A percentile compares a stretch with the other conserved stretches of the same genome.
phyloP scores from a whole-genome alignment of 495 filamentous ascomycete species.

The Hypoxylon rickii region DNA sequence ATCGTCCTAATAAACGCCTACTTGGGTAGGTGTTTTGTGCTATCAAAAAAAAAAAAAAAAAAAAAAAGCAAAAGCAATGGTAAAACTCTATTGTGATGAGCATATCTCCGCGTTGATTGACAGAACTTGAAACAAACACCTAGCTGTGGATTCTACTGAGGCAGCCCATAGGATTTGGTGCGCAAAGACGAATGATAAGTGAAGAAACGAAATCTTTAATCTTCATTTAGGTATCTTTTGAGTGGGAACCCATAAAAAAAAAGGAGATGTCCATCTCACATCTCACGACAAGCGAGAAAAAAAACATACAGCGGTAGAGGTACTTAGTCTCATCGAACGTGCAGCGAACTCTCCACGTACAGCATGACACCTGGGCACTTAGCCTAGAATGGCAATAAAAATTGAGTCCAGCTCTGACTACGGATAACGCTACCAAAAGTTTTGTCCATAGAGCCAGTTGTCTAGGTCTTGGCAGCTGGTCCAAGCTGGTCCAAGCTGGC shows the following conservation, averaged over 20 bases:
- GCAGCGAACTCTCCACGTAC: background rate
- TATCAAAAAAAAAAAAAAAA: too few species aligned
- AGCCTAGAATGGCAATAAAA: slow-evolving; percentile 18
- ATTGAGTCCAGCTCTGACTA: slow-evolving; percentile 27
- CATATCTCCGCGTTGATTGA: slow-evolving; percentile 16
- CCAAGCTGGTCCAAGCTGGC: too few species aligned
- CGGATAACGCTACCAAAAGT: too few species aligned
- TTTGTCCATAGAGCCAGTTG: too few species aligned
- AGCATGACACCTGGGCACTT: slow-evolving; percentile 12
- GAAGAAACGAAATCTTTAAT: slow-evolving; percentile 16
- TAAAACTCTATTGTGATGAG: slow-evolving; percentile 33
- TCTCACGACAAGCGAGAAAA: slow-evolving; percentile 5
- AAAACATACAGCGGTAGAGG: slow-evolving; percentile 15
- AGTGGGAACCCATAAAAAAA: slow-evolving; percentile 11
- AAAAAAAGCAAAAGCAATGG: too few species aligned
- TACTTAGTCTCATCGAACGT: background rate
- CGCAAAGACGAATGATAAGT: slow-evolving; percentile 7
- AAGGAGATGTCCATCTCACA: slow-evolving; percentile 15
- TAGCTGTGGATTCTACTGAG: slow-evolving; percentile 24
- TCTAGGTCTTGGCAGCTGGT: too few species aligned
- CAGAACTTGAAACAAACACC: slow-evolving; percentile 30
- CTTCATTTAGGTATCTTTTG: slow-evolving; percentile 16
- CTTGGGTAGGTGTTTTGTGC: too few species aligned
- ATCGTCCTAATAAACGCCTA: too few species aligned
- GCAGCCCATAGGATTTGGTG: slow-evolving; percentile 14